Evolutionary conservation across 1,284 basidiomycete species (phyloP).

Genomic region (Anthracocystis panici-leucophaei): DNA sequence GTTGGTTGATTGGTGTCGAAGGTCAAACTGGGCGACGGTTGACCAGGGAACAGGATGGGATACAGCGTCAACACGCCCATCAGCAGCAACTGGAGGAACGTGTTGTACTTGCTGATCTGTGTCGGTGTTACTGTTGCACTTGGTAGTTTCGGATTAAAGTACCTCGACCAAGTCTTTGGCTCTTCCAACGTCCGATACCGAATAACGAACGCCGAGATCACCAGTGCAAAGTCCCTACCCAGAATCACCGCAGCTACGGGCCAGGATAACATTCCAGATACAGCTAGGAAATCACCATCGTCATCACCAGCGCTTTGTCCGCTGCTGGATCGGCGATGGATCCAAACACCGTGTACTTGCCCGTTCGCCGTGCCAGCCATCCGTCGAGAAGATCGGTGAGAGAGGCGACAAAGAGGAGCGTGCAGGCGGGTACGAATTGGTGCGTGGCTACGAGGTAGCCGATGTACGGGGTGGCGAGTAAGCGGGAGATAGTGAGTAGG

Average conservation of each 20-base stretch:
- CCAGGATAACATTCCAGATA: slow-evolving; percentile 85
- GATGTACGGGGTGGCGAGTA: slow-evolving; percentile 86
- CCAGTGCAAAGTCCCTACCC: slow-evolving; percentile 87
- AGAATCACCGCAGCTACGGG: slow-evolving; percentile 87
- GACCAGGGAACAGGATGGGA: slow-evolving; percentile 77
- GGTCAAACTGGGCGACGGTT: slow-evolving; percentile 17
- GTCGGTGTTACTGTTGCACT: slow-evolving; percentile 94
- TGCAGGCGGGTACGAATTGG: slow-evolving; percentile 82
- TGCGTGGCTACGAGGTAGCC: slow-evolving; percentile 91
- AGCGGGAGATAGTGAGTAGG: slow-evolving; percentile 85
- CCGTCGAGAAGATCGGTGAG: slow-evolving; percentile 93
- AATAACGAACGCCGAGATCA: slow-evolving; percentile 91
- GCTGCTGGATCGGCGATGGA: slow-evolving; percentile 96
- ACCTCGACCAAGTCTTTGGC: slow-evolving; percentile 89
- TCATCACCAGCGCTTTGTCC: slow-evolving; percentile 96
- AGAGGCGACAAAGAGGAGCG: slow-evolving; percentile 86
- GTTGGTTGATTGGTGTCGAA: neutral
- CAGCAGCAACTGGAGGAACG: slow-evolving; percentile 86
- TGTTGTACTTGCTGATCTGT: slow-evolving; percentile 77
- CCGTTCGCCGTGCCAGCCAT: slow-evolving; percentile 86
- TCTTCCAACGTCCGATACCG: slow-evolving; percentile 87
- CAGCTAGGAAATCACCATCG: slow-evolving; percentile 87
- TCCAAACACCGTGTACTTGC: slow-evolving; percentile 80
- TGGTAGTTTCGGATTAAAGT: slow-evolving; percentile 94
- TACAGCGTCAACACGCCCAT: slow-evolving; percentile 89